These are phyloP conservation scores for Scorias spongiosa DNA, from an alignment of 2,329 filamentous ascomycete genomes.

Conservation along the genomic window DNA sequence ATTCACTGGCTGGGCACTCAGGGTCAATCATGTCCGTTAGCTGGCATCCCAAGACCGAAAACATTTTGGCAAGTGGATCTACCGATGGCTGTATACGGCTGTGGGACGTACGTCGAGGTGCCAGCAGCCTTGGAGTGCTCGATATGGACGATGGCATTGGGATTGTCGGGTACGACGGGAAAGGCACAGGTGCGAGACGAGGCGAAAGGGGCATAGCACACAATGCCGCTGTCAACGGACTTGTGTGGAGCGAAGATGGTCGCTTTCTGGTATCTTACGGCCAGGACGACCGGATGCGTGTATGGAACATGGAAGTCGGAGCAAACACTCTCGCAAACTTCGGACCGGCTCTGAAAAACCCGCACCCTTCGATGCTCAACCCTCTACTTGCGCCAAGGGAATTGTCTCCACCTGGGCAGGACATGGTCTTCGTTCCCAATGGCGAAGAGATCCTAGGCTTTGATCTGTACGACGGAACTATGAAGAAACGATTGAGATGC, in stretches of 20 bases:
- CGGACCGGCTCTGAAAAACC: conserved; percentile 66
- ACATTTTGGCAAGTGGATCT: conserved; percentile 72
- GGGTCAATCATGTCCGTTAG: conserved; percentile 44
- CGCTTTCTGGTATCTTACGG: conserved; percentile 63
- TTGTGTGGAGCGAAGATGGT: conserved; percentile 73
- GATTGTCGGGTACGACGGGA: conserved; percentile 33
- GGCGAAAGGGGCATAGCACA: conserved; percentile 44
- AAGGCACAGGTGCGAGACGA: conserved; percentile 29
- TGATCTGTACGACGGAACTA: conserved; percentile 59
- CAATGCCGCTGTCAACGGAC: conserved; percentile 64
- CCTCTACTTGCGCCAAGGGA: conserved; percentile 43
- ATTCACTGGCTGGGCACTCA: conserved; percentile 35
- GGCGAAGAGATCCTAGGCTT: conserved; percentile 59
- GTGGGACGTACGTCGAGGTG: conserved; percentile 75
- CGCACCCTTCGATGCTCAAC: conserved; percentile 23
- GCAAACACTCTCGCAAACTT: conserved; percentile 83
- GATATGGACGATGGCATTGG: conserved; percentile 75
- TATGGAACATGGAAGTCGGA: conserved; percentile 70
- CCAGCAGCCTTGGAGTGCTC: conserved; percentile 58
- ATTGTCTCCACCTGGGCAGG: conserved; percentile 40
- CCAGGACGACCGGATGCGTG: conserved; percentile 68
- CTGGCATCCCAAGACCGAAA: conserved; percentile 70
- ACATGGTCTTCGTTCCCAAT: conserved; percentile 69
- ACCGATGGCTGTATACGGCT: conserved; percentile 69
- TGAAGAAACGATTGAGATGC: conserved; percentile 56